Conservation (phyloP, 495 filamentous ascomycete species). For the Aspergillus baeticus region DNA sequence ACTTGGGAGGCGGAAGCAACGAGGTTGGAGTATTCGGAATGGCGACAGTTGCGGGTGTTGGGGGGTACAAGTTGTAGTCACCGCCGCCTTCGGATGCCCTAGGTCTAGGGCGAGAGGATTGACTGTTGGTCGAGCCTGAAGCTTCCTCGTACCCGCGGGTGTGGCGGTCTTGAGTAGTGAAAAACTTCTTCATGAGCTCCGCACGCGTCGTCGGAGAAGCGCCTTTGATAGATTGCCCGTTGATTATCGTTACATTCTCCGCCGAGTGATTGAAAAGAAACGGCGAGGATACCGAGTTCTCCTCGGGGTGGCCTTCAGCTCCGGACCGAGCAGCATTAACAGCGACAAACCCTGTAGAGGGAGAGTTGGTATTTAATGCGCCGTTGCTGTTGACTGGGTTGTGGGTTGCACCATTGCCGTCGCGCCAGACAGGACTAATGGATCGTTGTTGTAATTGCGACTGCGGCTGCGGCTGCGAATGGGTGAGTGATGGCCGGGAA, state of each 20-base stretch:
- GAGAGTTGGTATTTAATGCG: conserved; percentile 34
- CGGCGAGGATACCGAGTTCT: conserved; percentile 34
- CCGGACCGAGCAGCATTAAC: conserved; percentile 50
- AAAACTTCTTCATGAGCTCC: conserved; percentile 57
- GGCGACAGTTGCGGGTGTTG: conserved; percentile 43
- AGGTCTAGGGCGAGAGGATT: conserved; percentile 32
- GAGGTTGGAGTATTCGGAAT: conserved; percentile 53
- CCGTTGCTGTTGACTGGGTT: conserved; percentile 29
- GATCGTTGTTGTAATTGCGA: conserved; percentile 25
- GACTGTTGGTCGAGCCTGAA: conserved; percentile 24
- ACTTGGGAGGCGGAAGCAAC: conserved; percentile 49
- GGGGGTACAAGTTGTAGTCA: conserved; percentile 38
- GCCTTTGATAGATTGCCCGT: conserved; percentile 49
- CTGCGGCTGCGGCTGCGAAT: not conserved
- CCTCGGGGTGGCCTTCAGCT: conserved; percentile 30
- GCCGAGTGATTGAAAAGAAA: conserved; percentile 46
- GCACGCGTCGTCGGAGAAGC: conserved; percentile 52
- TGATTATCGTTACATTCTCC: conserved; percentile 49
- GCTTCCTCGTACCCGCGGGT: conserved; percentile 37
- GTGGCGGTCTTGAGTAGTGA: conserved; percentile 53
- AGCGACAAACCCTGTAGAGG: conserved; percentile 55
- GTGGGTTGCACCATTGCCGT: conserved; percentile 28
- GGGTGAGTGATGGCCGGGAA: not conserved
- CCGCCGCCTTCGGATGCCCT: conserved; percentile 37
- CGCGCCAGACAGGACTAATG: conserved; percentile 38